Percentiles rank a stretch among this genome's conserved stretches.
Conservation (phyloP, 78 protist genomes). For the Dictyostelium intermedium region DNA sequence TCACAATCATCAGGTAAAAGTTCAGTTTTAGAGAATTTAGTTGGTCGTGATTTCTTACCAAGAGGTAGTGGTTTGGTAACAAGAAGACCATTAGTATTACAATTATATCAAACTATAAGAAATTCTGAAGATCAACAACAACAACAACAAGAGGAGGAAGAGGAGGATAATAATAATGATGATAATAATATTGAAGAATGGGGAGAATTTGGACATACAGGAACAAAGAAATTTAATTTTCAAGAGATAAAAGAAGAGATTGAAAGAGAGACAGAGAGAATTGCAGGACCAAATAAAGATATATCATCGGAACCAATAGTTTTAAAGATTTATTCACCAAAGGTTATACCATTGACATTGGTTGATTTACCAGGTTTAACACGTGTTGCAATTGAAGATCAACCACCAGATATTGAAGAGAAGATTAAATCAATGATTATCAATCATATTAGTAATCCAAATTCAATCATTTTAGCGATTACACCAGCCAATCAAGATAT, state of each 20-base stretch:
- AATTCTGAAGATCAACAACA: background rate
- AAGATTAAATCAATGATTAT: constrained; percentile 87
- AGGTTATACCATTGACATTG: constrained; percentile 96
- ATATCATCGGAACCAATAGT: constrained; percentile 91
- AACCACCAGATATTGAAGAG: constrained; percentile 94
- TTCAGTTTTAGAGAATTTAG: constrained; percentile 95
- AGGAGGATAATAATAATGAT: background rate
- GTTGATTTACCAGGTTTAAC: constrained; percentile 99
- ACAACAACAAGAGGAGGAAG: background rate
- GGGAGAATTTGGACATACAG: constrained; percentile 93
- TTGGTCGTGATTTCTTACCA: constrained; percentile 94
- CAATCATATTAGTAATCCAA: constrained; percentile 82
- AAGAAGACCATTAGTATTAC: constrained; percentile 97
- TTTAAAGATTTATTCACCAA: constrained; percentile 91
- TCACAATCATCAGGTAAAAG: constrained; percentile 94
- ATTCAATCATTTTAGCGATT: constrained; percentile 96
- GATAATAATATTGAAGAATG: constrained; percentile 45
- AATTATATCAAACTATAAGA: constrained; percentile 73
- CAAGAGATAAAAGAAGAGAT: constrained; percentile 83
- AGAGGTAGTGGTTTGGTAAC: constrained; percentile 97
- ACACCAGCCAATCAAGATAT: constrained; percentile 96
- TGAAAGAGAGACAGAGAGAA: constrained; percentile 85
- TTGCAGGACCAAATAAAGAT: constrained; percentile 87
- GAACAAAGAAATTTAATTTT: constrained; percentile 81
- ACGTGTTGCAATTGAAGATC: constrained; percentile 94